Conservation (phyloP, 1,284 basidiomycete genomes). For the Vanrija pseudolonga region DNA sequence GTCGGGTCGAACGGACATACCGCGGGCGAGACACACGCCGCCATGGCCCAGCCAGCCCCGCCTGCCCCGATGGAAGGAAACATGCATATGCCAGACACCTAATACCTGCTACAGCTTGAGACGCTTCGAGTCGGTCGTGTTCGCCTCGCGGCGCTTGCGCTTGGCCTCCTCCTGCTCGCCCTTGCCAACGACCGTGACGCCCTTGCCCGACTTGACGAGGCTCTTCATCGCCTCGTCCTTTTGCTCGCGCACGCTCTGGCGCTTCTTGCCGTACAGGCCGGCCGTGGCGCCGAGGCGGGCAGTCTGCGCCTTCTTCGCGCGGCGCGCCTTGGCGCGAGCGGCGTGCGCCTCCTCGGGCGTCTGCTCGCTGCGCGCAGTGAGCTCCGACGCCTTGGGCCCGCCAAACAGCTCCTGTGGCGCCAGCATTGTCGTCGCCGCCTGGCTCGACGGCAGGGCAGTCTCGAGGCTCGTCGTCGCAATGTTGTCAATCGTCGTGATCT, state of each 20-base stretch:
- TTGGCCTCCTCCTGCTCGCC: constrained; percentile 47
- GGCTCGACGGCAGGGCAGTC: constrained; percentile 80
- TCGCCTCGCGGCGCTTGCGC: constrained; percentile 31
- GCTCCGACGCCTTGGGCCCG: constrained; percentile 55
- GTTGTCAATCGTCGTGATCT: constrained; percentile 82
- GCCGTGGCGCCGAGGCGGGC: constrained; percentile 66
- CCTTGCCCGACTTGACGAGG: constrained; percentile 77
- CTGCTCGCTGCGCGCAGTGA: constrained; percentile 70
- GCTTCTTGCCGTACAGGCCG: constrained; percentile 60
- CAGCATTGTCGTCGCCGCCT: constrained; percentile 72
- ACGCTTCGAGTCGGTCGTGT: constrained; percentile 31
- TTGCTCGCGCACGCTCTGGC: constrained; percentile 63
- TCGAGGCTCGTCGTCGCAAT: constrained; percentile 81
- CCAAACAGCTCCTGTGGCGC: constrained; percentile 91
- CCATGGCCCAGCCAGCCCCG: too few relatives aligned
- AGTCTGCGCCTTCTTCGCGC: constrained; percentile 66
- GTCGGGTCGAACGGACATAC: too few relatives aligned
- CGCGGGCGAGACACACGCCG: too few relatives aligned
- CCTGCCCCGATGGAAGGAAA: too few relatives aligned
- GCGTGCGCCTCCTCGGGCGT: constrained; percentile 80
- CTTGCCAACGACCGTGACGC: constrained; percentile 79
- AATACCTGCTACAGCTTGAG: constrained; percentile 43
- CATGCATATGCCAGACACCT: too few relatives aligned
- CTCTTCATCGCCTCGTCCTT: constrained; percentile 74
- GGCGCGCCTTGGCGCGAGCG: constrained; percentile 67